Conservation (phyloP, 129 eudicot species). For the Rutidosis leptorrhynchoides region DNA sequence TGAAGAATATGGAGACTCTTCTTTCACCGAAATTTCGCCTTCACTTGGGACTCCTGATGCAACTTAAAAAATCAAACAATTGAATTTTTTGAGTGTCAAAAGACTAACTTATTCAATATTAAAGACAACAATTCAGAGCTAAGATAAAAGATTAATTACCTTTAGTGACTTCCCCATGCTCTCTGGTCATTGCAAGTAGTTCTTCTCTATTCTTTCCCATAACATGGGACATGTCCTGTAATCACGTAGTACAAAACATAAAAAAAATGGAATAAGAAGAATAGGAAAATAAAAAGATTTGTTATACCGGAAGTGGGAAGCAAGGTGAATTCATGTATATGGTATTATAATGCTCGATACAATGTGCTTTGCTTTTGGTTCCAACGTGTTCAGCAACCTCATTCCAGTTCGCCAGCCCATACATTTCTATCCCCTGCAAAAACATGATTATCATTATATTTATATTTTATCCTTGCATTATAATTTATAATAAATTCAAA, state of each 20-base stretch:
- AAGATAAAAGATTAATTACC: conserved; percentile 40
- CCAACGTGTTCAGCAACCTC: conserved; percentile 99
- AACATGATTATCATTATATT: conserved; percentile 7
- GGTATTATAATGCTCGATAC: conserved; percentile 74
- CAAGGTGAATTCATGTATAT: conserved; percentile 81
- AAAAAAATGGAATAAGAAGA: neutral
- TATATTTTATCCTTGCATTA: too few species aligned
- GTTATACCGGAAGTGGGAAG: conserved; percentile 94
- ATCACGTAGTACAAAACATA: conserved; percentile 24
- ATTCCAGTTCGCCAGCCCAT: conserved; percentile 91
- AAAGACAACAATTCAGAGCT: neutral
- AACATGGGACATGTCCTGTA: conserved; percentile 93
- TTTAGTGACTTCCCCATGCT: conserved; percentile 54
- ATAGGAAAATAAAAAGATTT: neutral
- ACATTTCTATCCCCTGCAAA: conserved; percentile 92
- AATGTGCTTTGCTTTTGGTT: conserved; percentile 79
- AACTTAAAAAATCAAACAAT: conserved; percentile 19
- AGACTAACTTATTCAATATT: neutral
- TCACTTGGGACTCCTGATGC: conserved; percentile 43
- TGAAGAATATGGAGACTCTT: conserved; percentile 57
- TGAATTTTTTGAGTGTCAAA: conserved; percentile 15
- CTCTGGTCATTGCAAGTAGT: conserved; percentile 95
- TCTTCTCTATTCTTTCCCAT: conserved; percentile 97
- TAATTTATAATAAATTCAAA: neutral
- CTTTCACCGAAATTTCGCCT: conserved; percentile 60